Evolutionary conservation across 768 basidiomycete genomes (phyloP), one percentile per base, ranked within the genome.

Genomic region (Favolaschia claudopus): DNA sequence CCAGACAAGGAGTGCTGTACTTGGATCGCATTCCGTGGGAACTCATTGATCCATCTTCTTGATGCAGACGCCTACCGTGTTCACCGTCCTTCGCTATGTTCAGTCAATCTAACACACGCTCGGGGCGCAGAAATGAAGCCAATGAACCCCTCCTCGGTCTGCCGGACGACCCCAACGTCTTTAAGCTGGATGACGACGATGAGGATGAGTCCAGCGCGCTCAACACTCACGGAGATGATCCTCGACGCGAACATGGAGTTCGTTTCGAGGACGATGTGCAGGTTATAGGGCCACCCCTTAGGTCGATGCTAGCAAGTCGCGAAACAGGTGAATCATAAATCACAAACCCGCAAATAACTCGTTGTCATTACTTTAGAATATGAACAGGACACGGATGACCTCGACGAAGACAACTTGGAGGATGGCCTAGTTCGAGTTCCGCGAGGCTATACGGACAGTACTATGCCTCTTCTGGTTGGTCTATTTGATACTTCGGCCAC

Each of bases 301-400:
- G 86, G 70, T 95, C 92, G 20, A 92, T 89, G 22, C 74, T 80
- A 27, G 77, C 87, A 50, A 93, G 92, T 70, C 87, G 93, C 55
- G 93, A 95, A 78, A 79, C 87, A 71, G 91, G 92, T 93, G 71
- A 72, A 89, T 85, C 69, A 63, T 71, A 73, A 70, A 56, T n/a
- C 55, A 47, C n/a, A 14, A 39, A 43, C 44, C 25, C 36, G 5
- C 27, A 46, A 50, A 42, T 33, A 31, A 15, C 29, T 54, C 70
- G 44, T 46, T 57, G n/a, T 20, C 60, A 40, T 60, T 33, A 44
- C 39, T 45, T 6, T 65, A 95, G 93, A 92, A 69, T 96, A 81
- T 72, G 95, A 96, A 13, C 83, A 92, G 19, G 94, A 96, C 68
- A 79, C 85, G 0, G 93, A 95, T 71, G 92, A 93, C 20, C 74